Evolutionary conservation across 2,329 filamentous ascomycete species (phyloP), one percentile per base, ranked within the genome.

Genomic region (Cryphonectria nitschkei): DNA sequence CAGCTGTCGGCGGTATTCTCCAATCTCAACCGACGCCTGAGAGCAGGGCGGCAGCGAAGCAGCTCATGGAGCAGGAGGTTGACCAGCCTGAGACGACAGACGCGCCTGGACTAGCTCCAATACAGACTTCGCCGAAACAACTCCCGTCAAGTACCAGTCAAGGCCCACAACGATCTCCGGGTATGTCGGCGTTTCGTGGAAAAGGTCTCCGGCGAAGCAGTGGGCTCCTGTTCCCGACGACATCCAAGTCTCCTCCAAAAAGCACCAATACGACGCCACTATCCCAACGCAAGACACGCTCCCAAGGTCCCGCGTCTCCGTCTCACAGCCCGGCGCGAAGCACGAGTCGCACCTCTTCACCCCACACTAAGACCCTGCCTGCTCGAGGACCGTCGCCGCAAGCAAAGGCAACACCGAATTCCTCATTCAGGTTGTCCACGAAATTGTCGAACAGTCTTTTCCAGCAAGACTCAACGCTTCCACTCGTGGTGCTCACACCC

Each of bases 401-500:
- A 60, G 32, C 56, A 62, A 74, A 69, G 14, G 11, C 60, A 19
- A 70, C 66, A 0, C 65, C 75, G 75, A 34, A 82, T 80, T 34
- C 80, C 81, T 34, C 80, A 81, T 71, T 67, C 52, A 74, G 54
- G 37, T 73, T 73, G 7, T 79, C 76, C 73, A 74, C 77, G 32
- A 78, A 78, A 62, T 75, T 76, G 0, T 78, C 79, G 7, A 79
- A 83, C 76, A 78, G 77, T 43, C 78, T 91, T 1, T 92, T 91
- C 75, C 85, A 85, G 37, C 82, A 86, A 56, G 83, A 88, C 76
- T 79, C 81, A 3, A 79, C 79, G 29, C 89, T 86, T 6, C 91
- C 92, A 19, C 87, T 85, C 26, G 85, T 92, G 65, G 81, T 92
- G 16, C 79, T 93, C 8, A 92, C 87, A 3, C 89, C 90, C 2